Base-by-base conservation (phyloP, 140 eudicot genomes). In the Flaveria floridana region DNA sequence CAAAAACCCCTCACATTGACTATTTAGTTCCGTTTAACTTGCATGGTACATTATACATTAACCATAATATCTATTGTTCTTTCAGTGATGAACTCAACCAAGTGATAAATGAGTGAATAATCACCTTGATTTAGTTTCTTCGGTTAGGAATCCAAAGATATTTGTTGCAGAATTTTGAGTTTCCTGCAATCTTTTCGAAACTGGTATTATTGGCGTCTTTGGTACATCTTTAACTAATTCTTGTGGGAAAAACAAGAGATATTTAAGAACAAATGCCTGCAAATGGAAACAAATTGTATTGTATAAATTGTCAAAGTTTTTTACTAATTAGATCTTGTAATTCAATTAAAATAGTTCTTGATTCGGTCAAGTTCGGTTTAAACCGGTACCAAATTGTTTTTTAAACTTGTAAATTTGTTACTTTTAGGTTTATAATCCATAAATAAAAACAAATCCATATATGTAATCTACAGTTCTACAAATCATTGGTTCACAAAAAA, bases 201-300 rank as follows among this genome's bases (percentile, higher is more conserved):
- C 76, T 52, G 79, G 47, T 63, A 20, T 42, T 16, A 19, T 69
- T 16, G 83, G 76, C 51, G 68, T 71, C 59, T 68, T 87, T 44
- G 85, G 44, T 52, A 64, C 81, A 70, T 6, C 82, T 62, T 64
- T 72, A 74, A 61, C 83, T 71, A 78, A 71, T 19, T 85, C 95
- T 81, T 89, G 89, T 26, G 85, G 86, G 55, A 65, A 68, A 73
- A 92, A 92, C 39, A 92, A 70, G 67, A 92, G 96, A 71, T 86
- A 82, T 70, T 87, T 92, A 73, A 92, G 96, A 80, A 92, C 92
- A 84, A 92, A 89, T 71, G 96, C 98, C 98, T 92, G 91, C 86
- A 86, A 41, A 71, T 81, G 14, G 62, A 65, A 81, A 75, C 44
- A 74, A 30, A 48, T 26, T 50, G 39, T 26, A 18, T 25, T 30